Evolutionary conservation across 257 asterid genomes (phyloP), one percentile per base, ranked within the genome.

Genomic region (Solanum pennellii): DNA sequence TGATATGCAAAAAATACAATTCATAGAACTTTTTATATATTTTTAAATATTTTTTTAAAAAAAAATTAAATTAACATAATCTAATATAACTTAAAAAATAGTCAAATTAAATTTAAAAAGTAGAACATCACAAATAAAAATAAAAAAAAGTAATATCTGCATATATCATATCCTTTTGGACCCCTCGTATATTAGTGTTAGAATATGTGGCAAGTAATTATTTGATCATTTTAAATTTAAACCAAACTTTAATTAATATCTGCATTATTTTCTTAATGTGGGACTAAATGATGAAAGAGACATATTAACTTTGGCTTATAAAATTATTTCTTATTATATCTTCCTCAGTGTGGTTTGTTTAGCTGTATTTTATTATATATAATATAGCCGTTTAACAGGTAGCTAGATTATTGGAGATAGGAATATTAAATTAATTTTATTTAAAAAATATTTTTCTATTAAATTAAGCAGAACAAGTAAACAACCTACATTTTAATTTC

Each of bases 361-460:
- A 86, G 91, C 91, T 91, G 91, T 82, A 90, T 66, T 79, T 37
- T 37, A 37, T 37, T 37, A 37, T 37, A 37, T 37, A 5, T 37
- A 37, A 83, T 52, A 56, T 85, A 90, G 91, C 88, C 88, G 89
- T 89, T 85, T 39, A 69, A n/a, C 72, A 12, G 52, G 42, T 13
- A 35, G 84, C n/a, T n/a, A n/a, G 39, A 37, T 37, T 6, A 37
- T 37, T 37, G 39, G 39, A 37, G 7, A 37, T 37, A 37, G 76
- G 14, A 86, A 11, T 29, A 82, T 68, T 42, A 44, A 83, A 82
- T 3, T 3, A 86, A 25, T 14, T 14, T 25, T 5, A 14, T 71
- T 69, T 6, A 5, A 49, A n/a, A 16, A 8, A 44, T 13, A 42
- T 3, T 2, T 29, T 25, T 79, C 14, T 21, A 41, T 23, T 42